Base-by-base conservation (phyloP, 2,329 filamentous ascomycete species). In the Penicillium psychrosexuale region DNA sequence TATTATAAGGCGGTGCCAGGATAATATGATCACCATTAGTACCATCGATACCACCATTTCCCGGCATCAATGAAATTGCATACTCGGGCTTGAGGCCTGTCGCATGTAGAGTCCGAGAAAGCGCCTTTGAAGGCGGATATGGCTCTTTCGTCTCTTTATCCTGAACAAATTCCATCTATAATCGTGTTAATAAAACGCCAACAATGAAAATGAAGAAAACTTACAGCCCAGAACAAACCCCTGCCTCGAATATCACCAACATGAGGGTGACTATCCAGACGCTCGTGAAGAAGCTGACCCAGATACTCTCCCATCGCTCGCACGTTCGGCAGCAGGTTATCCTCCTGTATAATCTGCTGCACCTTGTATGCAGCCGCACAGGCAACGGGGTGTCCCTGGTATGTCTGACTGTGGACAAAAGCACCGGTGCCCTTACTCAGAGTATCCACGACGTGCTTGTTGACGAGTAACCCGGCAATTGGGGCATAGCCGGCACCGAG, bases 391-490 rank as follows among this genome's bases (percentile, higher is more conserved):
- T 81, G 79, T 5, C 78, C 79, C 63, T 84, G 81, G 55, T 83
- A 84, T 1, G 82, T 84, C 47, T 84, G 81, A 0, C 81, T 82
- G 61, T 84, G 82, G 27, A 71, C 71, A 65, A 84, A 83, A 3
- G 69, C 69, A 6, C 71, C 62, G 1, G 74, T 74, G 8, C 78
- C 77, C 9, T 71, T 63, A 9, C 70, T 64, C 27, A 84, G 65
- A 0, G 70, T 75, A 15, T 80, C 70, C n/a, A 77, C 69, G 0
- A 84, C 74, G 17, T 73, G 74, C 24, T 74, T 73, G 8, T 65
- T 75, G 12, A 81, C 70, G 5, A 85, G 71, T 56, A 84, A 71
- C 0, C 74, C 82, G 1, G 81, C 81, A 13, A 84, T 69, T 0
- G 80, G 77, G n/a, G 75, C 72, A 59, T 79, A 82, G 0, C 82